Base-by-base conservation (phyloP, 116 monocot genomes). In the Iris pallida region DNA sequence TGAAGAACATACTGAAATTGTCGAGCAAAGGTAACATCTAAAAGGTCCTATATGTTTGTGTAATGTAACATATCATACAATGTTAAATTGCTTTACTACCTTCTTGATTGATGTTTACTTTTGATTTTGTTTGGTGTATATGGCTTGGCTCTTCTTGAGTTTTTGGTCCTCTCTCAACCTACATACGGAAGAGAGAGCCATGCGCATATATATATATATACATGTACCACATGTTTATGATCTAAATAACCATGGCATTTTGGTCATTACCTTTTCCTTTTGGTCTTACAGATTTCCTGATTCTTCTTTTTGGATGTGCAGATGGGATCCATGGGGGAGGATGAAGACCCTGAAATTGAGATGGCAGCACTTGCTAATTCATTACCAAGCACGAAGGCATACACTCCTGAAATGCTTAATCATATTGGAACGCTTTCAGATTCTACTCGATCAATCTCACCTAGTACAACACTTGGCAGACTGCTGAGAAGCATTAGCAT, bases 401-500 rank as follows among this genome's bases (percentile, higher is more conserved):
- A 17, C 55, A n/a, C 42, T 6, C 55, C 67, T 42, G 30, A 67
- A 42, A 15, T 53, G 45, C 53, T 67, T 53, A 30, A 30, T 30
- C 67, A 53, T 67, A 67, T 67, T n/a, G 55, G 43, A 15, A 43
- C 67, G 42, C 55, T 19, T 67, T 53, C 67, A 43, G 47, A 65
- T 30, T 49, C 49, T 52, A 12, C 65, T 30, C 54, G 54, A 7
- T 55, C 67, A 42, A 16, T 67, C 55, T 67, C 67, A 7, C 53
- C 16, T 8, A 42, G 16, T 8, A 67, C 46, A 67, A 15, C 55
- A 42, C 7, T 55, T 54, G 8, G 41, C 5, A 80, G 85, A 79
- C 11, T 86, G 44, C 43, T 83, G 42, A 76, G 55, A 45, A 96
- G 86, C 71, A 79, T 86, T 65, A 72, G 78, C 18, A 65, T 72